These are phyloP conservation scores for Tilletia caries DNA, from an alignment of 1,284 basidiomycete species.

Conservation along the genomic window DNA sequence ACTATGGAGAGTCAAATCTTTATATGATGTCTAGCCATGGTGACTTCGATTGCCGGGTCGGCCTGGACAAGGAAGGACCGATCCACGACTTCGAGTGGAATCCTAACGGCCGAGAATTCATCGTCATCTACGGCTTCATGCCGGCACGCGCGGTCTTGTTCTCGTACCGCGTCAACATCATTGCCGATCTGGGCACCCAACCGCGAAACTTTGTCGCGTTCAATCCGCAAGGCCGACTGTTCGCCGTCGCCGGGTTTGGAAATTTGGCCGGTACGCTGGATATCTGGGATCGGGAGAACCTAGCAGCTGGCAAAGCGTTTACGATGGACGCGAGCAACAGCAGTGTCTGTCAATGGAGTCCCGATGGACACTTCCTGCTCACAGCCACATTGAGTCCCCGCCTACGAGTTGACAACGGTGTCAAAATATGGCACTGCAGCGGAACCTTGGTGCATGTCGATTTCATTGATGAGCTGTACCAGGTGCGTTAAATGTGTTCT, in stretches of 20 bases:
- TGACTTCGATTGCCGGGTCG: slow-evolving; percentile 86
- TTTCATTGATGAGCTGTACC: slow-evolving; percentile 77
- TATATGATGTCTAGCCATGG: slow-evolving; percentile 93
- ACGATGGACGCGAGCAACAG: slow-evolving; percentile 91
- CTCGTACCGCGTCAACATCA: slow-evolving; percentile 79
- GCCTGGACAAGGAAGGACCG: slow-evolving; percentile 92
- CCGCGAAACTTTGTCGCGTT: slow-evolving; percentile 90
- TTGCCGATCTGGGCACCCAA: slow-evolving; percentile 84
- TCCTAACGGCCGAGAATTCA: slow-evolving; percentile 89
- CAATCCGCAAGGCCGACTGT: slow-evolving; percentile 86
- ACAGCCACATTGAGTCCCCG: slow-evolving; percentile 91
- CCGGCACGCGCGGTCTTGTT: slow-evolving; percentile 89
- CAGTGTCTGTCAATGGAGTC: slow-evolving; percentile 89
- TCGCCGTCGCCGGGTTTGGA: slow-evolving; percentile 89
- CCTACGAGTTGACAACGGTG: slow-evolving; percentile 90
- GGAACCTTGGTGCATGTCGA: slow-evolving; percentile 80
- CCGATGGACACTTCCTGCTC: slow-evolving; percentile 85
- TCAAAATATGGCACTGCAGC: slow-evolving; percentile 91
- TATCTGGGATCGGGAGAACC: slow-evolving; percentile 80
- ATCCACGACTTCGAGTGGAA: slow-evolving; percentile 97
- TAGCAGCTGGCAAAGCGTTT: slow-evolving; percentile 66
- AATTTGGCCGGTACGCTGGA: slow-evolving; percentile 92
- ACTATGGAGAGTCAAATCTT: slow-evolving; percentile 94
- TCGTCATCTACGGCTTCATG: slow-evolving; percentile 95
- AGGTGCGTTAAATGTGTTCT: slow-evolving; percentile 48